Conservation (phyloP, 441 rosid species). For the Erysimum cheiri region DNA sequence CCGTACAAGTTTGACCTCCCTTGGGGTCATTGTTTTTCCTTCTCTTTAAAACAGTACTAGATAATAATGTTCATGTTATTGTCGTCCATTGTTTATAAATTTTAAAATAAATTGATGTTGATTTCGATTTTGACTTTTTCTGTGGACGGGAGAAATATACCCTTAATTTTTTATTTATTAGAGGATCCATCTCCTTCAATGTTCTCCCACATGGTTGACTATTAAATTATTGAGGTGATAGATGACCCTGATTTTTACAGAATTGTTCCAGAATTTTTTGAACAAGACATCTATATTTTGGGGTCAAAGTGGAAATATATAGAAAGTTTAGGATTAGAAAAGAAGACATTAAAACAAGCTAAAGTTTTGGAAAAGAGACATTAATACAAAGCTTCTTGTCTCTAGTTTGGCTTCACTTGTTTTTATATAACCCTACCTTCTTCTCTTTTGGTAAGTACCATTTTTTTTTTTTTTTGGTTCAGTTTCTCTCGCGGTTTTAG, state of each 20-base stretch:
- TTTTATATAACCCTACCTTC: conserved; percentile 33
- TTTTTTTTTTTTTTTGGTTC: conserved; percentile 33
- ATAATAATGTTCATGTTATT: too few relatives aligned
- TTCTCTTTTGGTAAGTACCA: background rate
- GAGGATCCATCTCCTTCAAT: background rate
- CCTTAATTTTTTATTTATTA: background rate
- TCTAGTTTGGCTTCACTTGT: conserved; percentile 25
- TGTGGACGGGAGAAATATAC: background rate
- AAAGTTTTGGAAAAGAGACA: background rate
- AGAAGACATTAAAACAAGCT: conserved; percentile 13
- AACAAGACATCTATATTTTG: background rate
- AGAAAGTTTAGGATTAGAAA: conserved; percentile 25
- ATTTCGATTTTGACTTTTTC: background rate
- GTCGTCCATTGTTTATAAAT: conserved; percentile 14
- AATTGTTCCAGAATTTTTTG: background rate
- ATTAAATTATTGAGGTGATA: too few relatives aligned
- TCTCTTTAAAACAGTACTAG: too few relatives aligned
- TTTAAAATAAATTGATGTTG: background rate
- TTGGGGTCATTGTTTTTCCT: background rate
- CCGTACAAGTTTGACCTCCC: conserved; percentile 19
- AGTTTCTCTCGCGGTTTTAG: conserved; percentile 33
- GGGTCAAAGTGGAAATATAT: conserved; percentile 32
- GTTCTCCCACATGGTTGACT: background rate
- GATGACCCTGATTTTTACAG: too few relatives aligned
- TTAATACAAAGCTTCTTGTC: conserved; percentile 26